Conservation (phyloP, 2,329 filamentous ascomycete genomes). For the Lasiodiplodia citricola region DNA sequence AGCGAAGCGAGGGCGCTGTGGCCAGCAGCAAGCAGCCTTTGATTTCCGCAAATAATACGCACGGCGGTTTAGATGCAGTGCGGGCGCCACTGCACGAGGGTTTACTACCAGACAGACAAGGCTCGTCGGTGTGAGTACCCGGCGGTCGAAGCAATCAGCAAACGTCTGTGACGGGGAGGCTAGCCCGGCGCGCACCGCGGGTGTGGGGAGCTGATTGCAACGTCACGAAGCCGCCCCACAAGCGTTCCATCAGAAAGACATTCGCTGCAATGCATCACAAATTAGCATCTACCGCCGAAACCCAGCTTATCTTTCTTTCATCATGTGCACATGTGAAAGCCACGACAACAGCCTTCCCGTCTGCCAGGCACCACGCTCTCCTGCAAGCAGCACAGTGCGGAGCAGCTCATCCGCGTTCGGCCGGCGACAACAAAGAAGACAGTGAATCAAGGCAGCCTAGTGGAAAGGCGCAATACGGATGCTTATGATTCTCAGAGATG, state of each 20-base stretch:
- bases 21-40: background rate
- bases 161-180: background rate
- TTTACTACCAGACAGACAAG: background rate
- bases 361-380: no score
- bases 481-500: no score
- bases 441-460: no score
- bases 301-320: background rate
- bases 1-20: background rate
- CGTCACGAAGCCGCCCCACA: slow-evolving; percentile 4
- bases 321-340: background rate
- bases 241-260: background rate
- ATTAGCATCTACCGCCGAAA: background rate
- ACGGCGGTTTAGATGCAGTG: no score
- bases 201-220: background rate
- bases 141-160: background rate
- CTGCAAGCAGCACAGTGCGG: no score
- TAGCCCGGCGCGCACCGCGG: slow-evolving; percentile 9
- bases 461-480: no score
- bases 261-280: background rate
- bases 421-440: no score
- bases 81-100: background rate
- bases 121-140: background rate
- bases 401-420: no score
- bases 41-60: no score
- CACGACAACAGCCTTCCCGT: no score